phyloP scores from a whole-genome alignment of 1,284 basidiomycete genomes.

The Ustilago curta region DNA sequence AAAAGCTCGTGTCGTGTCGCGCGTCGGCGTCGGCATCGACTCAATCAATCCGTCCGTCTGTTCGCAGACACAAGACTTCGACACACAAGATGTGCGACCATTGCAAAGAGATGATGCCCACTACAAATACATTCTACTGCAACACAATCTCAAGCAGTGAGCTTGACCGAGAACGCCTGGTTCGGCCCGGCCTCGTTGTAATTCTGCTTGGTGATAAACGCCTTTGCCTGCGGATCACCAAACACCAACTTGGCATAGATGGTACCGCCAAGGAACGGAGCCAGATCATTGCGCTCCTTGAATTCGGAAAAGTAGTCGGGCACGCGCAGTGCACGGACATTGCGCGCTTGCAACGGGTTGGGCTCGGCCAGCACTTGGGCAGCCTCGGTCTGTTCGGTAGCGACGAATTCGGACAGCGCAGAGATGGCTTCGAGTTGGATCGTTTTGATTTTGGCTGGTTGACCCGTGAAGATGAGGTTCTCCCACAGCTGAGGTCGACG shows the following conservation, averaged over 20 bases:
- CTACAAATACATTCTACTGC: slow-evolving; percentile 25
- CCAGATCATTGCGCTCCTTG: slow-evolving; percentile 67
- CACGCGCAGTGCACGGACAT: slow-evolving; percentile 59
- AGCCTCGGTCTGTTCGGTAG: slow-evolving; percentile 54
- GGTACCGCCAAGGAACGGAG: slow-evolving; percentile 65
- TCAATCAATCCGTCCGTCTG: background rate
- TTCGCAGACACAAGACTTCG: background rate
- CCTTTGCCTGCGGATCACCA: slow-evolving; percentile 59
- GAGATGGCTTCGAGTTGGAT: slow-evolving; percentile 55
- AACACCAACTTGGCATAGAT: slow-evolving; percentile 68
- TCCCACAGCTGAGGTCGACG: slow-evolving; percentile 64
- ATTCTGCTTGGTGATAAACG: slow-evolving; percentile 64
- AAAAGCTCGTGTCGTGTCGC: slow-evolving; percentile 39
- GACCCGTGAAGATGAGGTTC: slow-evolving; percentile 63
- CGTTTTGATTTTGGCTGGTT: slow-evolving; percentile 52
- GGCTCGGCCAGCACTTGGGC: slow-evolving; percentile 59
- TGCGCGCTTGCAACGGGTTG: slow-evolving; percentile 59
- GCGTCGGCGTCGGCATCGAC: slow-evolving; percentile 10
- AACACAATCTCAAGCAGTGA: slow-evolving; percentile 14
- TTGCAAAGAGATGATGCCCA: slow-evolving; percentile 16
- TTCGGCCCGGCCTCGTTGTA: slow-evolving; percentile 66
- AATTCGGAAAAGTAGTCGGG: slow-evolving; percentile 68
- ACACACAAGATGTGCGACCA: background rate
- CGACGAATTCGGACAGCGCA: slow-evolving; percentile 44
- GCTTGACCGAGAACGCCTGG: slow-evolving; percentile 46